phyloP scores from a whole-genome alignment of 1,139 yeast species.

The Tardiomyces blankii region DNA sequence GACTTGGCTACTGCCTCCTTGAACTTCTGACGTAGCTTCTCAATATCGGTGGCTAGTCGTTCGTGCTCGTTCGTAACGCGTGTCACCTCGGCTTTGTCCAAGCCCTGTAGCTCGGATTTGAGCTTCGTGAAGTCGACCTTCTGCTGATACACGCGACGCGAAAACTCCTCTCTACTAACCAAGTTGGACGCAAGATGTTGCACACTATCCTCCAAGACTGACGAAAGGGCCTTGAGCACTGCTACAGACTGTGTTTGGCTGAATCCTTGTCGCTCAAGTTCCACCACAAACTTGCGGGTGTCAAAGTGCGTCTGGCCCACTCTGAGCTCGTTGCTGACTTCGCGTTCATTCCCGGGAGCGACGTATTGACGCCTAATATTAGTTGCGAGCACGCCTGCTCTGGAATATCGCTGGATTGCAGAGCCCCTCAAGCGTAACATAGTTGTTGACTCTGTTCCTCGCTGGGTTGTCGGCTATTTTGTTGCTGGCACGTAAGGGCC shows the following conservation, averaged over 20 bases:
- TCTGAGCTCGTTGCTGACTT: too few relatives aligned
- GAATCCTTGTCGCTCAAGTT: slow-evolving; percentile 63
- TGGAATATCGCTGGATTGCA: too few relatives aligned
- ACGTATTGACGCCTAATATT: too few relatives aligned
- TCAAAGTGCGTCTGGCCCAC: slow-evolving; percentile 41
- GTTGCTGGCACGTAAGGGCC: too few relatives aligned
- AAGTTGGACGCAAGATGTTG: slow-evolving; percentile 62
- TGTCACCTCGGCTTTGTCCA: slow-evolving; percentile 80
- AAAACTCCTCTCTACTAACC: slow-evolving; percentile 70
- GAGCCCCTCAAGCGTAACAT: too few relatives aligned
- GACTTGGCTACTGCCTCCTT: slow-evolving; percentile 89
- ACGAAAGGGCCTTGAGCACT: slow-evolving; percentile 62
- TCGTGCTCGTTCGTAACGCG: slow-evolving; percentile 82
- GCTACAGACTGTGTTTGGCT: slow-evolving; percentile 68
- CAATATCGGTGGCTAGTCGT: slow-evolving; percentile 70
- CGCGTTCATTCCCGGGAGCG: too few relatives aligned
- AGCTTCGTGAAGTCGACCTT: slow-evolving; percentile 93
- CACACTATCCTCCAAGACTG: slow-evolving; percentile 76
- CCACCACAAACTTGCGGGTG: slow-evolving; percentile 63
- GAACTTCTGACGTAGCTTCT: slow-evolving; percentile 71
- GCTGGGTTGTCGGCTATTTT: too few relatives aligned
- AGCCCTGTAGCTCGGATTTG: slow-evolving; percentile 79
- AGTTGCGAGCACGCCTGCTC: too few relatives aligned
- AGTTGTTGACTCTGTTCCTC: too few relatives aligned
- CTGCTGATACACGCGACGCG: slow-evolving; percentile 85